Evolutionary conservation across 768 basidiomycete genomes (phyloP), one percentile per base, ranked within the genome.

Genomic region (Mrakia gelida): DNA sequence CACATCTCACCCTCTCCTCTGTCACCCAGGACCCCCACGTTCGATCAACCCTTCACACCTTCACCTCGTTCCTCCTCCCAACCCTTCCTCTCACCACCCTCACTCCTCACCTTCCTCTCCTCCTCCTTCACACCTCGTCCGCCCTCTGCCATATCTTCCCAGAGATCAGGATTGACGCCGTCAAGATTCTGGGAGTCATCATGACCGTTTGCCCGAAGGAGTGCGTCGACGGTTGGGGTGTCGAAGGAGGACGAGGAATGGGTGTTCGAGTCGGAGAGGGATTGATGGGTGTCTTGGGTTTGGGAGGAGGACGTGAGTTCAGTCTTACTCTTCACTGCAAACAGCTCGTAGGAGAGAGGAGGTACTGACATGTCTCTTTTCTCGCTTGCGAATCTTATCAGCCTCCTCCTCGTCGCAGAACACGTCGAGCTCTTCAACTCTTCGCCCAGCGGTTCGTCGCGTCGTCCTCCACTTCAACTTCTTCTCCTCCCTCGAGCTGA

Each of bases 71-170:
- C n/a, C 38, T 80, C 41, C 72, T 80, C 23, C 76, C 79, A 8
- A 80, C n/a, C 32, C 21, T 79, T 16, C 59, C 78, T 18, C 30
- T 30, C 32, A 43, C 74, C 38, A 87, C 89, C 72, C 84, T 98
- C 0, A 78, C 86, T 0, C 94, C 95, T 7, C 93, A 97, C 82
- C 87, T 91, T 0, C 86, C 92, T 1, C 81, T 90, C 0, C 86
- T 98, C 8, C 86, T 98, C 32, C 88, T 98, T 23, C 96, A 95
- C 83, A 90, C 90, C 0, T 91, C 92, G 9, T 96, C 95, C 15
- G 93, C 94, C 0, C 91, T 95, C 83, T 95, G 93, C 0, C 92
- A 95, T 81, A 96, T 98, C 68, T 97, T 95, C 83, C 95, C 95
- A 30, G 94, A 96, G 84, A 94, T 98, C 79, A 89, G 94, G 23